phyloP scores from a whole-genome alignment of 129 eudicot species.

The Flaveria bidentis region DNA sequence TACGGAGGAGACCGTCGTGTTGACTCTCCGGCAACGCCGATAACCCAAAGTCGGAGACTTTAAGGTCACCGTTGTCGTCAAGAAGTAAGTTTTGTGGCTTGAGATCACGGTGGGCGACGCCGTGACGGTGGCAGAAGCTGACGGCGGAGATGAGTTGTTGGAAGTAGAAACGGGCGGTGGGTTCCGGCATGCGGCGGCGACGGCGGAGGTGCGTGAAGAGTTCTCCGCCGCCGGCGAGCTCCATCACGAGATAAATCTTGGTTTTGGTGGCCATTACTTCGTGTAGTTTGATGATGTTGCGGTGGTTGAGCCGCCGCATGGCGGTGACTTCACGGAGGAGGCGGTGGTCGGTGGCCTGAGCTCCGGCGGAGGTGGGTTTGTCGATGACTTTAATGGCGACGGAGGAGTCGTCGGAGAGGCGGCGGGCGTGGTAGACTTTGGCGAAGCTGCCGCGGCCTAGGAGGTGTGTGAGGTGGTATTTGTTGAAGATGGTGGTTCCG shows the following conservation, averaged over 20 bases:
- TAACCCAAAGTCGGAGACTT: conserved; percentile 79
- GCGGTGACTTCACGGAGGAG: conserved; percentile 73
- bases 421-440: conserved; percentile 65
- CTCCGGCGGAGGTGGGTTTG: conserved; percentile 35
- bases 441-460: conserved; percentile 88
- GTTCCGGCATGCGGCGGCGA: conserved; percentile 54
- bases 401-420: conserved; percentile 37
- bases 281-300: conserved; percentile 66
- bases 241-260: conserved; percentile 81
- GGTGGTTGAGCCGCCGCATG: conserved; percentile 78
- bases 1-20: conserved; percentile 50
- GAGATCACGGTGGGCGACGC: conserved; percentile 80
- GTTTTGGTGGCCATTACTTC: conserved; percentile 82
- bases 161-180: conserved; percentile 54
- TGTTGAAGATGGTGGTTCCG: conserved; percentile 52
- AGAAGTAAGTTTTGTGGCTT: conserved; percentile 83
- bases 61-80: conserved; percentile 52
- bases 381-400: conserved; percentile 71
- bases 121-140: conserved; percentile 74
- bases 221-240: conserved; percentile 76
- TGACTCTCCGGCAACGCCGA: conserved; percentile 71
- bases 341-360: conserved; percentile 61
- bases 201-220: conserved; percentile 51
- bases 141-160: conserved; percentile 72
- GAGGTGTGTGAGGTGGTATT: conserved; percentile 63